Evolutionary conservation across 1,284 basidiomycete genomes (phyloP).

Genomic region (Trichosporon coremiiforme): DNA sequence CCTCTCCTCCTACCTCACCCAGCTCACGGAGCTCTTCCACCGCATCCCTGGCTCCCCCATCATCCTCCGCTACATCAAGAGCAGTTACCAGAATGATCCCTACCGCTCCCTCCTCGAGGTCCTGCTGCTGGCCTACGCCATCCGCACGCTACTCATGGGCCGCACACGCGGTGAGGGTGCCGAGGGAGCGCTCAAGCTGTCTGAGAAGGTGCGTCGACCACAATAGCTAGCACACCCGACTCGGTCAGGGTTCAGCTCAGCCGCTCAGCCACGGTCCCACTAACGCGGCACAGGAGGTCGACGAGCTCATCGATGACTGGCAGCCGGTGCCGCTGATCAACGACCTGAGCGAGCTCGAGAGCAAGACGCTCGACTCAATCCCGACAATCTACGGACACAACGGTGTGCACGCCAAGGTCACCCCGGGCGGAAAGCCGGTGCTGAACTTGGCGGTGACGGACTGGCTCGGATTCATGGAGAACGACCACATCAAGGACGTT

Average conservation of each 20-base stretch:
- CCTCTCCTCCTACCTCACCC: slow-evolving; percentile 40
- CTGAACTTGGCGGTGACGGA: slow-evolving; percentile 90
- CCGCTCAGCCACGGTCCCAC: slow-evolving; percentile 14
- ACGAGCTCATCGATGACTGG: slow-evolving; percentile 96
- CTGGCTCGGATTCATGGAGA: slow-evolving; percentile 86
- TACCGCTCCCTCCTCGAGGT: slow-evolving; percentile 88
- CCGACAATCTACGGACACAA: slow-evolving; percentile 80
- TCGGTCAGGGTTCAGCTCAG: slow-evolving; percentile 5
- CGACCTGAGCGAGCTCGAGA: slow-evolving; percentile 64
- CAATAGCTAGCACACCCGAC: neutral
- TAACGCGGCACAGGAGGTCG: slow-evolving; percentile 73
- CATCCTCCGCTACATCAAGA: slow-evolving; percentile 82
- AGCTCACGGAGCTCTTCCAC: slow-evolving; percentile 43
- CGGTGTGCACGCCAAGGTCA: slow-evolving; percentile 78
- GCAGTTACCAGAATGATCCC: slow-evolving; percentile 82
- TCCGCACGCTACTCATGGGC: slow-evolving; percentile 84
- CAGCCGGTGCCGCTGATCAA: slow-evolving; percentile 77
- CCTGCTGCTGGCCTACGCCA: slow-evolving; percentile 82
- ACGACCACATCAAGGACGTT: slow-evolving; percentile 81
- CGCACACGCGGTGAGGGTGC: slow-evolving; percentile 82
- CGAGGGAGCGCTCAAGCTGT: slow-evolving; percentile 72
- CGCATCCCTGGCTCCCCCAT: slow-evolving; percentile 83
- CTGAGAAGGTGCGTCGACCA: slow-evolving; percentile 70
- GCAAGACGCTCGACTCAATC: slow-evolving; percentile 70
- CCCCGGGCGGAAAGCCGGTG: slow-evolving; percentile 71